A percentile compares a stretch with the other conserved stretches of the same genome.
Evolutionary conservation across 2,329 filamentous ascomycete genomes (phyloP).

Genomic region (Eurotiales sp.): DNA sequence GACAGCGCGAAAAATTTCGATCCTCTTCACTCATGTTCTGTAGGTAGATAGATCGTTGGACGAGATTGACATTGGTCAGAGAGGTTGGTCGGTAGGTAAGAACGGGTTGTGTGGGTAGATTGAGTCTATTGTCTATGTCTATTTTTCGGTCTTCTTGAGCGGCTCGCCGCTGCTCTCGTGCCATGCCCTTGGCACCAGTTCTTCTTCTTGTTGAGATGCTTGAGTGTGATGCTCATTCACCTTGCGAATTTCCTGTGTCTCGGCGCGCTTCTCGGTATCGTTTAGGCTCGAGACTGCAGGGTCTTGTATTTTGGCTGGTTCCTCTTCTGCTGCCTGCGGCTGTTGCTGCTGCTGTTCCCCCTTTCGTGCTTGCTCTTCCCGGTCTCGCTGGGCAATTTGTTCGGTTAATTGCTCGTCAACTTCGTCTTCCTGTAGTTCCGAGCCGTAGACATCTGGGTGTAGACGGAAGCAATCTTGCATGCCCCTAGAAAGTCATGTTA

Average conservation of each 20-base stretch:
- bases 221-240: neutral
- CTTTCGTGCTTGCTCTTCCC: constrained; percentile 12
- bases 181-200: constrained; percentile 48
- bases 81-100: neutral
- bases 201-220: constrained; percentile 34
- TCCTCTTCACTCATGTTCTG: too few relatives aligned
- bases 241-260: constrained; percentile 21
- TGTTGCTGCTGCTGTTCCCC: neutral
- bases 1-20: too few relatives aligned
- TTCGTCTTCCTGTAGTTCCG: constrained; percentile 76
- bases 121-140: neutral
- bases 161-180: constrained; percentile 24
- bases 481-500: constrained; percentile 55
- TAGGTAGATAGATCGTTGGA: too few relatives aligned
- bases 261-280: constrained; percentile 24
- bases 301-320: constrained; percentile 13
- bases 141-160: constrained; percentile 12
- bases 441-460: constrained; percentile 89
- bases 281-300: constrained; percentile 22
- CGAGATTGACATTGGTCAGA: too few relatives aligned
- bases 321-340: neutral
- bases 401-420: constrained; percentile 37
- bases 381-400: constrained; percentile 21
- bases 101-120: too few relatives aligned
- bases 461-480: constrained; percentile 97